Evolutionary conservation across 495 filamentous ascomycete genomes (phyloP).

Genomic region (Sordaria brevicollis): DNA sequence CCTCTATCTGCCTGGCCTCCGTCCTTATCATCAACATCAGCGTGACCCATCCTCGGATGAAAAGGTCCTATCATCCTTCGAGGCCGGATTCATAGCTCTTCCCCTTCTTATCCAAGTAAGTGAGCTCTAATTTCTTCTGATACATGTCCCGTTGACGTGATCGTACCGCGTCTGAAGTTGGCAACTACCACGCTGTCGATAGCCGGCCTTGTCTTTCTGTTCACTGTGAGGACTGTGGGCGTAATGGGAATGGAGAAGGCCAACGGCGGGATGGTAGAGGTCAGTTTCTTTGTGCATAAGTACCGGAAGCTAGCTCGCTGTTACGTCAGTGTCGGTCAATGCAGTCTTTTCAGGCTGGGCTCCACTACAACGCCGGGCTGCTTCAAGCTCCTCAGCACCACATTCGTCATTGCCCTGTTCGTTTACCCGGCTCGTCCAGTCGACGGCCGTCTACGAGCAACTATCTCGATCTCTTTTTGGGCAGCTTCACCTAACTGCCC

Average conservation of each 20-base stretch:
- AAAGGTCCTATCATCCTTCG: not conserved
- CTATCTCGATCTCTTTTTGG: not conserved
- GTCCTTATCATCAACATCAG: not conserved
- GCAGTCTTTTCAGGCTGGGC: not conserved
- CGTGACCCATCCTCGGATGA: not conserved
- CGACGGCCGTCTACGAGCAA: not conserved
- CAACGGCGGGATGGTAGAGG: not conserved
- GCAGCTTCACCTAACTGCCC: not conserved
- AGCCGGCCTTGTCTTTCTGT: not conserved
- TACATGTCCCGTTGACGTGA: not conserved
- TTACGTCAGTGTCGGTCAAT: not conserved
- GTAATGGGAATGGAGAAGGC: not conserved
- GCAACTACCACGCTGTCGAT: not conserved
- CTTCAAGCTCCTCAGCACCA: not conserved
- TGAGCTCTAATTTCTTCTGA: not conserved
- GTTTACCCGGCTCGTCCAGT: not conserved
- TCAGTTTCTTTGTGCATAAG: not conserved
- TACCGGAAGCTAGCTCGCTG: not conserved
- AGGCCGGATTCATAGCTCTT: not conserved
- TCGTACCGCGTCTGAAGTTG: not conserved
- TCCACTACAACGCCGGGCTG: not conserved
- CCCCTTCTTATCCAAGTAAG: not conserved
- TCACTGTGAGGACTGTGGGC: not conserved
- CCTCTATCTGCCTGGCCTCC: not conserved
- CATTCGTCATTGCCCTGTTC: not conserved